Conservation (phyloP, 192 early-diverging fungal species). For the Rhizophlyctis rosea region DNA sequence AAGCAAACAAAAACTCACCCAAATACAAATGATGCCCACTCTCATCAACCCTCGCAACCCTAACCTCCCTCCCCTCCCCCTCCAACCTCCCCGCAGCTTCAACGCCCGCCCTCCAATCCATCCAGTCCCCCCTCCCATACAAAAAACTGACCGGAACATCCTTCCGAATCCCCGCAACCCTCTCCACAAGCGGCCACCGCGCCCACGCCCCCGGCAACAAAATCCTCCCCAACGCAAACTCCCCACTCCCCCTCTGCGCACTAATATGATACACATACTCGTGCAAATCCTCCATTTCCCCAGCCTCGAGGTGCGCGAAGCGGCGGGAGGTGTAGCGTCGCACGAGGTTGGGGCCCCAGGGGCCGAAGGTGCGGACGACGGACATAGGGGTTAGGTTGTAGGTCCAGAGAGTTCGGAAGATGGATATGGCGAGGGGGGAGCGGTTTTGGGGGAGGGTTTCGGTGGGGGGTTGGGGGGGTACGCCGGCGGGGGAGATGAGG, state of each 20-base stretch:
- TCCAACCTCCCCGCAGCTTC: slow-evolving; percentile 37
- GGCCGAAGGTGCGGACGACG: slow-evolving; percentile 72
- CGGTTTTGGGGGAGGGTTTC: slow-evolving; percentile 18
- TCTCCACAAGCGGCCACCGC: slow-evolving; percentile 66
- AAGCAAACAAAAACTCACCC: not conserved
- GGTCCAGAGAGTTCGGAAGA: slow-evolving; percentile 63
- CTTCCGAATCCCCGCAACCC: slow-evolving; percentile 60
- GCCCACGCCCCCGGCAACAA: slow-evolving; percentile 74
- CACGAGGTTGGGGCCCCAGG: slow-evolving; percentile 49
- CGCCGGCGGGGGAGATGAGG: slow-evolving; percentile 76
- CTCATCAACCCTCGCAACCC: slow-evolving; percentile 34
- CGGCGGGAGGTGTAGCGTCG: slow-evolving; percentile 51
- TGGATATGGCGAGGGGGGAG: slow-evolving; percentile 3
- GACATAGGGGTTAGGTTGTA: slow-evolving; percentile 78
- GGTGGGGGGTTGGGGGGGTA: slow-evolving; percentile 20
- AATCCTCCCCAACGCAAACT: slow-evolving; percentile 74
- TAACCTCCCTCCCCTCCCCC: slow-evolving; percentile 40
- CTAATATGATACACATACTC: slow-evolving; percentile 82
- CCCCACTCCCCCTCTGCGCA: slow-evolving; percentile 73
- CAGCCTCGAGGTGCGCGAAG: slow-evolving; percentile 59
- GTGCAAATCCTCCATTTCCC: slow-evolving; percentile 65
- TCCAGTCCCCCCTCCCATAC: slow-evolving; percentile 82
- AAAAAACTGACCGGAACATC: slow-evolving; percentile 57
- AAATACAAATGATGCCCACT: slow-evolving; percentile 84
- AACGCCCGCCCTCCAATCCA: slow-evolving; percentile 75